Conservation (phyloP, 2,329 filamentous ascomycete species). For the Colletotrichum melonis region DNA sequence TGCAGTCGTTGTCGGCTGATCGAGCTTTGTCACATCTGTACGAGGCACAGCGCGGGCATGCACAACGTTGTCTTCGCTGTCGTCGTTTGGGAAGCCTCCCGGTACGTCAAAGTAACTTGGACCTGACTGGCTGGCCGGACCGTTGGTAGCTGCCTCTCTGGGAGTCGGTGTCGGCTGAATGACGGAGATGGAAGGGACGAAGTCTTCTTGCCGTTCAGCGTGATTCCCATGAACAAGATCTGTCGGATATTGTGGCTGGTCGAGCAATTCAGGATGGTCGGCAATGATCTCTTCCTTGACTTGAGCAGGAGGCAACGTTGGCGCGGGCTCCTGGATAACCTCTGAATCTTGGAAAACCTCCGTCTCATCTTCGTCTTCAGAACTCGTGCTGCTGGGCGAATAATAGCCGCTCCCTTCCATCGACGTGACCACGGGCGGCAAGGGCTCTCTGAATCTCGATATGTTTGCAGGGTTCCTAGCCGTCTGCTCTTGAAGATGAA, state of each 20-base stretch:
- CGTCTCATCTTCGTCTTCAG: conserved; percentile 51
- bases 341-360: conserved; percentile 23
- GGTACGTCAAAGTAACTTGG: conserved; percentile 61
- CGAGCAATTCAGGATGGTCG: conserved; percentile 3
- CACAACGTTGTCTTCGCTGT: conserved; percentile 39
- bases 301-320: conserved; percentile 11
- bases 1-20: neutral
- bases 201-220: neutral
- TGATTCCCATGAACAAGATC: neutral
- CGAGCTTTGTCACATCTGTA: neutral
- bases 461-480: conserved; percentile 66
- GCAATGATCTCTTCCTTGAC: conserved; percentile 24
- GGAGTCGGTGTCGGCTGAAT: conserved; percentile 55
- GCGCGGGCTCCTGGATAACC: conserved; percentile 18
- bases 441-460: conserved; percentile 69
- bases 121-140: conserved; percentile 20
- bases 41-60: conserved; percentile 18
- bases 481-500: conserved; percentile 63
- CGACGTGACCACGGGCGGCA: conserved; percentile 78
- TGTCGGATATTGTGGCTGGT: neutral
- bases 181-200: conserved; percentile 57
- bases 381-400: conserved; percentile 65
- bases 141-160: conserved; percentile 15
- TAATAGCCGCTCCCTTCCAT: conserved; percentile 74
- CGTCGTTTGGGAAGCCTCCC: conserved; percentile 66